Evolutionary conservation across 306 rosid genomes (phyloP).

Genomic region (Arachis hypogaea): DNA sequence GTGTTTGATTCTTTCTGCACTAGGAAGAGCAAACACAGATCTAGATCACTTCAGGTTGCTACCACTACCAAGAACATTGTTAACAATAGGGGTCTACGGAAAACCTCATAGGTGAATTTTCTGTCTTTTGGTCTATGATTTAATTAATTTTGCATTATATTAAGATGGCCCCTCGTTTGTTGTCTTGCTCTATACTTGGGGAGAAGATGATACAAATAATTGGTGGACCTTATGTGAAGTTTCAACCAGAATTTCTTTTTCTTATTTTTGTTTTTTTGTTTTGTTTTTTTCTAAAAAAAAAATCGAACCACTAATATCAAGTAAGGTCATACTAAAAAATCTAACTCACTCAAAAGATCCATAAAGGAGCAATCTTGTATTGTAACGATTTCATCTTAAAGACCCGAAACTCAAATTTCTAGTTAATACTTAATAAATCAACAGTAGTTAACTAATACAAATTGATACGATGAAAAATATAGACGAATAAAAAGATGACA

Average conservation of each 20-base stretch:
- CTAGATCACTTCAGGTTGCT: constrained; percentile 60
- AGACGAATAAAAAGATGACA: too few species aligned
- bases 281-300: not conserved
- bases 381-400: too few species aligned
- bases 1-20: constrained; percentile 40
- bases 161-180: constrained; percentile 40
- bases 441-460: too few species aligned
- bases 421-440: too few species aligned
- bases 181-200: constrained; percentile 38
- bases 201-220: constrained; percentile 37
- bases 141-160: constrained; percentile 22
- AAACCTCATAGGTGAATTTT: constrained; percentile 43
- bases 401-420: too few species aligned
- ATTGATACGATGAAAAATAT: too few species aligned
- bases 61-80: constrained; percentile 50
- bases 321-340: too few species aligned
- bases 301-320: too few species aligned
- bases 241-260: constrained; percentile 4
- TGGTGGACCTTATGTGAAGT: constrained; percentile 26
- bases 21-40: constrained; percentile 57
- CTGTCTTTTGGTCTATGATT: constrained; percentile 50
- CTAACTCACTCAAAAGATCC: too few species aligned
- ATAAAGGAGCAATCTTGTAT: too few species aligned
- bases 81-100: constrained; percentile 27
- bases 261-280: too few species aligned